These are phyloP conservation scores for Myxozyma neotropica DNA, from an alignment of 805 yeast species.

Conservation along the genomic window DNA sequence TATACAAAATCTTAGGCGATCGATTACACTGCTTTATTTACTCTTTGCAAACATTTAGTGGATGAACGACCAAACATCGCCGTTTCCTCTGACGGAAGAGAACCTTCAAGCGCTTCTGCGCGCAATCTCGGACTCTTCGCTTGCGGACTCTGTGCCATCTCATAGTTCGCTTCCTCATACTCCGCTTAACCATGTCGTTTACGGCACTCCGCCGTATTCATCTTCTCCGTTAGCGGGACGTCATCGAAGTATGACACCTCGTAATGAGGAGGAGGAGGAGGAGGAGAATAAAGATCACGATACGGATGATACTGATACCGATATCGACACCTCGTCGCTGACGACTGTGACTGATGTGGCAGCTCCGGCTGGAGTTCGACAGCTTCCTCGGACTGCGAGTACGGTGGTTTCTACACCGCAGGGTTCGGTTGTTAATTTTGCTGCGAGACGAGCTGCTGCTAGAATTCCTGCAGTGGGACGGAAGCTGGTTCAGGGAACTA, in stretches of 20 bases:
- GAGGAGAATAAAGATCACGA: neutral
- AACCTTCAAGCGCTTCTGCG: constrained; percentile 27
- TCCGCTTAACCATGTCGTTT: constrained; percentile 5
- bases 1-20: too few relatives aligned
- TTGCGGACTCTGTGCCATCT: neutral
- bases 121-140: constrained; percentile 17
- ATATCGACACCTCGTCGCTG: constrained; percentile 12
- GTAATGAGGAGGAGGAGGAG: neutral
- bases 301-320: neutral
- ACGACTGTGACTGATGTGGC: constrained; percentile 6
- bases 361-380: constrained; percentile 7
- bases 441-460: constrained; percentile 27
- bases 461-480: constrained; percentile 9
- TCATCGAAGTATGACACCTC: neutral
- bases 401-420: constrained; percentile 30
- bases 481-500: constrained; percentile 24
- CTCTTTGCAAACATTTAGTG: too few relatives aligned
- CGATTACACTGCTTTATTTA: too few relatives aligned
- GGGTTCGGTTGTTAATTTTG: constrained; percentile 27
- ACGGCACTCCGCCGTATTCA: constrained; percentile 7
- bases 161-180: neutral
- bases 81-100: constrained; percentile 32
- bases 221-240: constrained; percentile 5
- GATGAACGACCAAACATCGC: constrained; percentile 8
- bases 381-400: constrained; percentile 11